Conservation (phyloP, 108 stramenopile species). For the Cyclotella cryptica region DNA sequence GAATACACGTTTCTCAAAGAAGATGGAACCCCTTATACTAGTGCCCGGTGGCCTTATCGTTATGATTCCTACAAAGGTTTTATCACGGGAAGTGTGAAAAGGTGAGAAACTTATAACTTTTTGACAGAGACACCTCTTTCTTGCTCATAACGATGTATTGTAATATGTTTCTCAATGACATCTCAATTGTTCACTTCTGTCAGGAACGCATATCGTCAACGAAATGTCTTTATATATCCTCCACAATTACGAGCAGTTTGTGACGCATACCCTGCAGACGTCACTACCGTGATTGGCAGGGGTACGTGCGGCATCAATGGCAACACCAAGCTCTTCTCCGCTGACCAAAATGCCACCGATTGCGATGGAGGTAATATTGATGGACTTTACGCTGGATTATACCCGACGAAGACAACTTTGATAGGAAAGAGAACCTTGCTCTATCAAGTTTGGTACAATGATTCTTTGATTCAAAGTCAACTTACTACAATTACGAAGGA, state of each 20-base stretch:
- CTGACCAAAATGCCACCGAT: slow-evolving; percentile 47
- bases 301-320: slow-evolving; percentile 57
- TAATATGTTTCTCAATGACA: background rate
- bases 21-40: slow-evolving; percentile 25
- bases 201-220: slow-evolving; percentile 55
- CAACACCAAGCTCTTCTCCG: slow-evolving; percentile 47
- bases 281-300: slow-evolving; percentile 29
- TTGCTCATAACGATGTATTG: too few species aligned
- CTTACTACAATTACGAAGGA: slow-evolving; percentile 43
- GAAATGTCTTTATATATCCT: slow-evolving; percentile 59
- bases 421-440: slow-evolving; percentile 54
- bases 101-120: slow-evolving; percentile 1
- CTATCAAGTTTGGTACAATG: slow-evolving; percentile 48
- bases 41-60: slow-evolving; percentile 36
- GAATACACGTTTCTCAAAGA: slow-evolving; percentile 41
- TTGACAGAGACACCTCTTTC: background rate
- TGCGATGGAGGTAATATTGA: slow-evolving; percentile 34
- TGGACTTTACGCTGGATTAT: slow-evolving; percentile 18
- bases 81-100: slow-evolving; percentile 39
- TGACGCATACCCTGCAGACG: slow-evolving; percentile 2
- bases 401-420: slow-evolving; percentile 34
- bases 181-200: background rate
- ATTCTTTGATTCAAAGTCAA: slow-evolving; percentile 51
- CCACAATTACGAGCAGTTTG: slow-evolving; percentile 18
- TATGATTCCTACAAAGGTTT: slow-evolving; percentile 43